A percentile compares a stretch with the other conserved stretches of the same genome.
Conservation (phyloP, 805 yeast species). For the Kluyveromyces siamensis region DNA sequence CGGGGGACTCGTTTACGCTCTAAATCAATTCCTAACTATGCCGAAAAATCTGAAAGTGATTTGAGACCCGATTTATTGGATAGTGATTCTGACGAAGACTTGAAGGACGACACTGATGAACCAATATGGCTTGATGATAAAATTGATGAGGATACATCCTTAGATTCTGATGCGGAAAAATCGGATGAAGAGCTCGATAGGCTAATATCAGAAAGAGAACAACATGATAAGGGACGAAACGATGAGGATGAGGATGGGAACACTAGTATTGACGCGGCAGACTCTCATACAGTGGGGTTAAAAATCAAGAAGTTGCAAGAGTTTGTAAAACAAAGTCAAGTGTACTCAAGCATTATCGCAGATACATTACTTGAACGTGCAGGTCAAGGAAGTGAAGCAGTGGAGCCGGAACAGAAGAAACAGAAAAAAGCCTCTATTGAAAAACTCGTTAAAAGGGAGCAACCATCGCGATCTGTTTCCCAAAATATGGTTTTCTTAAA, state of each 20-base stretch:
- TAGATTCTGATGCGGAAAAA: conserved; percentile 14
- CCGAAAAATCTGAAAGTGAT: conserved; percentile 25
- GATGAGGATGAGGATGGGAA: conserved; percentile 9
- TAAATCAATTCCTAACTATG: conserved; percentile 9
- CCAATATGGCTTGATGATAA: conserved; percentile 23
- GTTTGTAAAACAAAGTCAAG: conserved; percentile 78
- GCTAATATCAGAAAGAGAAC: conserved; percentile 5
- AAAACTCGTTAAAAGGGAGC: conserved; percentile 27
- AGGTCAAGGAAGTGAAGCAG: conserved; percentile 34
- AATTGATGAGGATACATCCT: conserved; percentile 4
- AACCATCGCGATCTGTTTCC: conserved; percentile 32
- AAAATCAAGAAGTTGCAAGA: conserved; percentile 61
- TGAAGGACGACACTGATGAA: conserved; percentile 6
- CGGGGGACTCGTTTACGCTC: neutral
- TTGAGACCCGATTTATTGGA: conserved; percentile 15
- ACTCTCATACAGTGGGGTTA: conserved; percentile 39
- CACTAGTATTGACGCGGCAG: conserved; percentile 20
- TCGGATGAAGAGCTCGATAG: conserved; percentile 9
- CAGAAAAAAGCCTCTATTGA: conserved; percentile 11
- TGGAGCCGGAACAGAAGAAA: conserved; percentile 19
- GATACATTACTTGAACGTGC: conserved; percentile 49
- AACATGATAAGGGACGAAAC: neutral
- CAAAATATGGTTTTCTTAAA: conserved; percentile 27
- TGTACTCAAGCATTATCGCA: conserved; percentile 78
- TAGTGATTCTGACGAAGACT: conserved; percentile 9